Percentiles rank a stretch among this genome's conserved stretches.
These are phyloP conservation scores for Mycena leptocephala DNA, from an alignment of 768 basidiomycete genomes.

Conservation along the genomic window DNA sequence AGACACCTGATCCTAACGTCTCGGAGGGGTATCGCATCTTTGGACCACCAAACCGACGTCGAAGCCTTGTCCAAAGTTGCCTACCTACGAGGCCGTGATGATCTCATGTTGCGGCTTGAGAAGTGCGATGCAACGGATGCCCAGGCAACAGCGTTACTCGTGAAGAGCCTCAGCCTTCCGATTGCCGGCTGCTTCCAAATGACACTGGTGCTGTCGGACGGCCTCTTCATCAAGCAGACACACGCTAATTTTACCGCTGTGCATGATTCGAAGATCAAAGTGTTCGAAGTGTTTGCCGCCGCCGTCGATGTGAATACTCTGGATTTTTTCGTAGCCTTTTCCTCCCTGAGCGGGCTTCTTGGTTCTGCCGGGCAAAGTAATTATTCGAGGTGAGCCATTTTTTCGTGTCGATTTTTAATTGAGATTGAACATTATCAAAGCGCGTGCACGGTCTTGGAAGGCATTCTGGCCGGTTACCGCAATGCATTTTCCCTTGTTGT, in stretches of 20 bases:
- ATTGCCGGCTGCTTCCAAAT: no score
- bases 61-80: no score
- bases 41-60: no score
- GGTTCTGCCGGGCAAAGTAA: constrained; percentile 1
- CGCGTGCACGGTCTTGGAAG: constrained; percentile 15
- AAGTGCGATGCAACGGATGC: no score
- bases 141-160: no score
- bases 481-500: constrained; percentile 22
- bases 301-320: background rate
- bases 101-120: no score
- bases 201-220: no score
- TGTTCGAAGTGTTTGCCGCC: background rate
- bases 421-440: background rate
- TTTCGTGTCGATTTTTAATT: background rate
- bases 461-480: background rate
- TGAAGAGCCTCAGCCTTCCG: no score
- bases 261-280: constrained; percentile 8
- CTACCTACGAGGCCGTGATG: no score
- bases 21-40: no score
- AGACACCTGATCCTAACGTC: no score
- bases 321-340: constrained; percentile 11
- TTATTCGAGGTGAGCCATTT: background rate
- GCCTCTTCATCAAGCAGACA: no score
- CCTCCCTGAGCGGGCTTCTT: constrained; percentile 2
- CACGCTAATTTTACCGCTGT: background rate